Percentiles rank a stretch among this genome's conserved stretches.
These are phyloP conservation scores for Ambispora gerdemannii DNA, from an alignment of 192 early-diverging fungal species.

Conservation along the genomic window DNA sequence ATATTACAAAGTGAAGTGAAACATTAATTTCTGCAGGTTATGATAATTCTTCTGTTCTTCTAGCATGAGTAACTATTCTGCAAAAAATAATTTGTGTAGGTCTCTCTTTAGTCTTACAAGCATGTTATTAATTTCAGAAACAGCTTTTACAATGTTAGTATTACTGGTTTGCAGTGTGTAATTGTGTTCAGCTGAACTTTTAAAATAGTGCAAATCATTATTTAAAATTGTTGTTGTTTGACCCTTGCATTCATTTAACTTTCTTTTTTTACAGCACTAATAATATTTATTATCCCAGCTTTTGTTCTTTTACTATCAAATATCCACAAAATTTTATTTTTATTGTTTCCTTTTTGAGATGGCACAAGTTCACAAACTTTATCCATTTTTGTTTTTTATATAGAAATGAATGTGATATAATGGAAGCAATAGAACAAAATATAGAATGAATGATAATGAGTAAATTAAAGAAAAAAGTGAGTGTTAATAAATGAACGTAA, in stretches of 20 bases:
- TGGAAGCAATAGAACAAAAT: too few relatives aligned
- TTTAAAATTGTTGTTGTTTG: not conserved
- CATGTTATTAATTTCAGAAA: not conserved
- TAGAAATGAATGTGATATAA: too few relatives aligned
- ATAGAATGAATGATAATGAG: too few relatives aligned
- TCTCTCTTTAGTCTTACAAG: not conserved
- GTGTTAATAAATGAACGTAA: too few relatives aligned
- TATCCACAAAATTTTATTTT: not conserved
- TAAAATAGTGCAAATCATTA: not conserved
- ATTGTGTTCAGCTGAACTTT: not conserved
- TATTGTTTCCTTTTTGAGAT: too few relatives aligned
- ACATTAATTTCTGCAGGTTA: too few relatives aligned
- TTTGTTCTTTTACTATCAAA: not conserved
- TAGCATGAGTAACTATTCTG: too few relatives aligned
- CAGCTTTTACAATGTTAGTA: not conserved
- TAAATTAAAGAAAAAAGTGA: too few relatives aligned
- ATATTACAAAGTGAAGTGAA: not conserved
- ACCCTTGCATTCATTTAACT: not conserved
- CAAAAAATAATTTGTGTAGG: not conserved
- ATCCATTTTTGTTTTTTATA: too few relatives aligned
- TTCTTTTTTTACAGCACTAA: not conserved
- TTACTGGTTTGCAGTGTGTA: not conserved
- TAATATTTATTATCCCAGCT: not conserved
- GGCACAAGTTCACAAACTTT: too few relatives aligned
- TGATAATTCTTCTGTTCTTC: too few relatives aligned